phyloP scores from a whole-genome alignment of 257 asterid genomes.

The Misopates orontium region DNA sequence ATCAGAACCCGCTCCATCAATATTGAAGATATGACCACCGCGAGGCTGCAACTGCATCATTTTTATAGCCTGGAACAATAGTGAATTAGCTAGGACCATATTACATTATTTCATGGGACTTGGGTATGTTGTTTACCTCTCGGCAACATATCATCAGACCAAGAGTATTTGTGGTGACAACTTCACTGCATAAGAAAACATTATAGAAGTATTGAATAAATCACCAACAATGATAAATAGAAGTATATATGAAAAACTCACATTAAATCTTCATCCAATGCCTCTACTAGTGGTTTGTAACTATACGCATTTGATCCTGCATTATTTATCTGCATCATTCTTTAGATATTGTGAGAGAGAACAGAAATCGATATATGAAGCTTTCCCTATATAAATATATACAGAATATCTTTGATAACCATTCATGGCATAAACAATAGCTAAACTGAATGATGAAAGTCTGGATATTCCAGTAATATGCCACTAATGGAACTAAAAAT shows the following conservation, averaged over 20 bases:
- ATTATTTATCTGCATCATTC: conserved; percentile 84
- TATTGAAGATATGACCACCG: conserved; percentile 92
- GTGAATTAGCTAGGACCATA: conserved; percentile 36
- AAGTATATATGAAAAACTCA: conserved; percentile 32
- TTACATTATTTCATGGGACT: conserved; percentile 17
- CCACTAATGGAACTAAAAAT: no score
- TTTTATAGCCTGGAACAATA: conserved; percentile 68
- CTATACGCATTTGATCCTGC: conserved; percentile 99
- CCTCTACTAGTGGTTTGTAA: conserved; percentile 82
- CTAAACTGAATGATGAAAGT: conserved; percentile 8
- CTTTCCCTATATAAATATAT: conserved; percentile 14
- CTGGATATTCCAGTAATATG: background rate
- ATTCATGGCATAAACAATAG: background rate
- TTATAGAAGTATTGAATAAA: conserved; percentile 1
- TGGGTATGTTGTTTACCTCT: conserved; percentile 60
- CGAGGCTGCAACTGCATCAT: conserved; percentile 84
- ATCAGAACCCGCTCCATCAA: conserved; percentile 98
- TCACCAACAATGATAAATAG: conserved; percentile 1
- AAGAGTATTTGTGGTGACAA: conserved; percentile 86
- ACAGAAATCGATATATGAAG: conserved; percentile 13
- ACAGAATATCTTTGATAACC: no score
- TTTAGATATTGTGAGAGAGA: conserved; percentile 42
- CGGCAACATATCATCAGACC: conserved; percentile 98
- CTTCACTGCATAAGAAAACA: conserved; percentile 68
- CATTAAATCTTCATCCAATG: conserved; percentile 94